Percentiles rank a stretch among this genome's conserved stretches.
phyloP scores from a whole-genome alignment of 1,139 yeast genomes.

The Arxiozyma slooffiae region DNA sequence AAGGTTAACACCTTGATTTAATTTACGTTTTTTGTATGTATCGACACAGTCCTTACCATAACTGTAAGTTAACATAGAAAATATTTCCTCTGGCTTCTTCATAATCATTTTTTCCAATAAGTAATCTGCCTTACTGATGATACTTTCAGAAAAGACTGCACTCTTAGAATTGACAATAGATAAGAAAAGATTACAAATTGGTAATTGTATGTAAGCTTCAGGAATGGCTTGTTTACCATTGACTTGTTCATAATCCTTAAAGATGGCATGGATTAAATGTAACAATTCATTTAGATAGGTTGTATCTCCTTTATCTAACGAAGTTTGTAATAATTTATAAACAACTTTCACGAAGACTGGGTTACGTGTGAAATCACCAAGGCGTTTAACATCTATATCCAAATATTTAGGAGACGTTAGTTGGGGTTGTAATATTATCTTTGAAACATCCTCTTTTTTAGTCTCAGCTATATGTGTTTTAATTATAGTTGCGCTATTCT shows the following conservation, averaged over 20 bases:
- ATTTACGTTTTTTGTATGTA: slow-evolving; percentile 39
- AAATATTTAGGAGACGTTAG: slow-evolving; percentile 28
- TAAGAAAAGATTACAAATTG: slow-evolving; percentile 47
- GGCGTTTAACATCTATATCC: slow-evolving; percentile 25
- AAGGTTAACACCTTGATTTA: slow-evolving; percentile 37
- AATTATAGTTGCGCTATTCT: slow-evolving; percentile 36
- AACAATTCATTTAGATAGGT: slow-evolving; percentile 49
- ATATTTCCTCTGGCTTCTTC: slow-evolving; percentile 39
- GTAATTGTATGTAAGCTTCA: slow-evolving; percentile 42
- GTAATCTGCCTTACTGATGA: slow-evolving; percentile 46
- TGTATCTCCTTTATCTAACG: slow-evolving; percentile 43
- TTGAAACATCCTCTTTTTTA: slow-evolving; percentile 31
- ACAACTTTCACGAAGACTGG: slow-evolving; percentile 46
- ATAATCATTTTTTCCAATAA: slow-evolving; percentile 42
- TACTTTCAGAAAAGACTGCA: slow-evolving; percentile 36
- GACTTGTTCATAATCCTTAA: slow-evolving; percentile 44
- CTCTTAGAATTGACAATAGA: slow-evolving; percentile 40
- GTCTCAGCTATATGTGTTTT: slow-evolving; percentile 31
- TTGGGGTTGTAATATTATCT: slow-evolving; percentile 39
- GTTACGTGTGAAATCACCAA: slow-evolving; percentile 48
- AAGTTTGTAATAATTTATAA: slow-evolving; percentile 45
- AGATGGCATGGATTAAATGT: slow-evolving; percentile 57
- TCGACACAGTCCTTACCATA: slow-evolving; percentile 50
- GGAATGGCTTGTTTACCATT: slow-evolving; percentile 36
- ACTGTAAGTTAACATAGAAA: slow-evolving; percentile 43